Evolutionary conservation across 768 basidiomycete species (phyloP).

Genomic region (Boletales sp.): DNA sequence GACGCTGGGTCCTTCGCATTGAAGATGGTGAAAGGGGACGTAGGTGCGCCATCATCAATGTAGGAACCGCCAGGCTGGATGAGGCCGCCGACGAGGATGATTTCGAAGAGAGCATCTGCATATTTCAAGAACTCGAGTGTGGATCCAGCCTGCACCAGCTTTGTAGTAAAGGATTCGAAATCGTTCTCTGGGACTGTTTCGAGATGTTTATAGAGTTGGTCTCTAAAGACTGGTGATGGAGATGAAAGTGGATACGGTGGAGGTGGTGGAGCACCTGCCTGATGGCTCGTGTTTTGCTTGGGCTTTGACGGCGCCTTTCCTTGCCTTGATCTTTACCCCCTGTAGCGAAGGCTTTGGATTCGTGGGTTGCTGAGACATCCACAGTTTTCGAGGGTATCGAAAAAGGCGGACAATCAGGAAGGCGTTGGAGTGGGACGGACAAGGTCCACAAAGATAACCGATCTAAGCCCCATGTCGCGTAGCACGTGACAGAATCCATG

Average conservation of each 20-base stretch:
- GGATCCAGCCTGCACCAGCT: conserved; percentile 87
- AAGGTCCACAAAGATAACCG: conserved; percentile 18
- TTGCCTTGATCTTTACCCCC: conserved; percentile 90
- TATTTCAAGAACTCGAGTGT: conserved; percentile 96
- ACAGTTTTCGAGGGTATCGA: conserved; percentile 49
- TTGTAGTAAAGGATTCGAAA: conserved; percentile 77
- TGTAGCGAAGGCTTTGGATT: conserved; percentile 85
- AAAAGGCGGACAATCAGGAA: conserved; percentile 25
- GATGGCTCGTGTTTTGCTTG: conserved; percentile 91
- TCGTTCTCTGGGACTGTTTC: conserved; percentile 77
- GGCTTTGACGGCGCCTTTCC: conserved; percentile 90
- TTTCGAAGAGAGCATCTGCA: conserved; percentile 94
- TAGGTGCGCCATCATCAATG: conserved; percentile 81
- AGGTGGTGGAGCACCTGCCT: conserved; percentile 34
- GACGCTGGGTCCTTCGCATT: conserved; percentile 75
- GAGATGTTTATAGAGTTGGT: conserved; percentile 88
- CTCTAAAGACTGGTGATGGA: conserved; percentile 70
- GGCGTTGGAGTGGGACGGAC: neutral
- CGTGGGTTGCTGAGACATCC: conserved; percentile 89
- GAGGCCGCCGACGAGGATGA: conserved; percentile 92
- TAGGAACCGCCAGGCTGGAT: conserved; percentile 94
- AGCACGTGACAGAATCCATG: conserved; percentile 17
- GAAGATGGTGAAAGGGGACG: conserved; percentile 86
- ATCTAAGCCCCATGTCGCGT: conserved; percentile 9
- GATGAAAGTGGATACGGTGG: conserved; percentile 9